Evolutionary conservation across 257 asterid species (phyloP).

Genomic region (Solanum pinnatisectum): DNA sequence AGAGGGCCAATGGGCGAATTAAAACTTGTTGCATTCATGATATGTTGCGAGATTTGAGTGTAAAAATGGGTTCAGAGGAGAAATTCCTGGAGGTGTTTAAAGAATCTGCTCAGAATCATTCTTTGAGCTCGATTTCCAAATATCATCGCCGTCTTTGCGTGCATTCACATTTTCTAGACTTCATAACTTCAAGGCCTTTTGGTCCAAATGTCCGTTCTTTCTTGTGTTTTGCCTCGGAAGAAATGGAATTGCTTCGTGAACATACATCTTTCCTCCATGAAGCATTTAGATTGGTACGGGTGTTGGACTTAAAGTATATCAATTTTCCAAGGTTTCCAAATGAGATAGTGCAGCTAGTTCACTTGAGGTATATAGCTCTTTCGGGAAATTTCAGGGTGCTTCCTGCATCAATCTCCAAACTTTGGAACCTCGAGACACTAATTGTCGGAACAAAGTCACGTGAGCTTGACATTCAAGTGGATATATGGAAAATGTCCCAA

Average conservation of each 20-base stretch:
- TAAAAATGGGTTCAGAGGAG: slow-evolving; percentile 16
- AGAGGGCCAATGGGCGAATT: slow-evolving; percentile 10
- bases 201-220: slow-evolving; percentile 30
- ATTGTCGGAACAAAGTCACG: slow-evolving; percentile 19
- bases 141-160: slow-evolving; percentile 28
- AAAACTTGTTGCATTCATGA: slow-evolving; percentile 20
- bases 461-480: slow-evolving; percentile 19
- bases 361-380: slow-evolving; percentile 24
- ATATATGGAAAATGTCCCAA: slow-evolving; percentile 34
- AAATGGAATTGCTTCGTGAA: slow-evolving; percentile 16
- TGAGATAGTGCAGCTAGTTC: slow-evolving; percentile 27
- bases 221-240: slow-evolving; percentile 21
- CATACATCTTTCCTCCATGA: slow-evolving; percentile 20
- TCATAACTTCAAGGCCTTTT: slow-evolving; percentile 19
- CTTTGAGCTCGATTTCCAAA: neutral
- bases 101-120: neutral
- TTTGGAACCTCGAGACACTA: slow-evolving; percentile 38
- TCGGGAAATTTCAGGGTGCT: slow-evolving; percentile 24
- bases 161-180: slow-evolving; percentile 24
- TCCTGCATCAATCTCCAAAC: slow-evolving; percentile 26
- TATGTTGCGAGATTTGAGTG: slow-evolving; percentile 23
- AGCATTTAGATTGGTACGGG: slow-evolving; percentile 25
- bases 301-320: slow-evolving; percentile 21
- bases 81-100: slow-evolving; percentile 23
- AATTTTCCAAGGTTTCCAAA: slow-evolving; percentile 21